Conservation (phyloP, 2,329 filamentous ascomycete species). For the Xylaria sp. region DNA sequence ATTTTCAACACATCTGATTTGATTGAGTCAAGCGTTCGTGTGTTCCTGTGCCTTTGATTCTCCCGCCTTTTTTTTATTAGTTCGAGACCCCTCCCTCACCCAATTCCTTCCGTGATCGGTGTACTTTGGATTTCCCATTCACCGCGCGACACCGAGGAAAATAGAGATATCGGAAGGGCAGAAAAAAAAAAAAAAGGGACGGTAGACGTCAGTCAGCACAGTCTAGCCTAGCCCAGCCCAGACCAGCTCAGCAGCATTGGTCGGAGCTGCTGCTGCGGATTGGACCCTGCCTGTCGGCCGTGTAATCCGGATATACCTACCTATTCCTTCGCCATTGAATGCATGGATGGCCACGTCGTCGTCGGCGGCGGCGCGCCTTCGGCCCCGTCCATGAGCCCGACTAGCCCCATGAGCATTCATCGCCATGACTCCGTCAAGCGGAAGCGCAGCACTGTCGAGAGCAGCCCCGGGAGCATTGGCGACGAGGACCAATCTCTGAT, state of each 20-base stretch:
- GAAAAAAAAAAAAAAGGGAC: constrained; percentile 32
- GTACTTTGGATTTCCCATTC: constrained; percentile 38
- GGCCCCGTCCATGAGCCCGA: constrained; percentile 64
- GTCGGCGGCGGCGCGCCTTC: constrained; percentile 57
- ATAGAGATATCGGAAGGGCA: constrained; percentile 4
- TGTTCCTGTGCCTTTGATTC: constrained; percentile 25
- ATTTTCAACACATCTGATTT: constrained; percentile 39
- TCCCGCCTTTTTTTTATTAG: constrained; percentile 45
- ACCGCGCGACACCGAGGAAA: constrained; percentile 35
- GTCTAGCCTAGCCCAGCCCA: constrained; percentile 20
- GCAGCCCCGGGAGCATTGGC: constrained; percentile 69
- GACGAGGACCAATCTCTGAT: constrained; percentile 67
- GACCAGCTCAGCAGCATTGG: constrained; percentile 31
- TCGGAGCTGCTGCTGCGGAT: constrained; percentile 36
- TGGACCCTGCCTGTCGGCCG: constrained; percentile 33
- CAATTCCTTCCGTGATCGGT: constrained; percentile 49
- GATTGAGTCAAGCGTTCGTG: constrained; percentile 24
- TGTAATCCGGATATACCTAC: constrained; percentile 34
- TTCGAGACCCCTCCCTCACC: constrained; percentile 46
- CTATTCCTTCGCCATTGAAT: constrained; percentile 42
- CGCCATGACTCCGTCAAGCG: constrained; percentile 66
- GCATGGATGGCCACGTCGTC: constrained; percentile 62
- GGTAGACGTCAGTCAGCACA: constrained; percentile 35
- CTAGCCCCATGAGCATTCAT: constrained; percentile 63
- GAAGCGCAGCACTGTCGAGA: constrained; percentile 70